Conservation (phyloP, 2,329 filamentous ascomycete genomes). For the Fusarium sp. region DNA sequence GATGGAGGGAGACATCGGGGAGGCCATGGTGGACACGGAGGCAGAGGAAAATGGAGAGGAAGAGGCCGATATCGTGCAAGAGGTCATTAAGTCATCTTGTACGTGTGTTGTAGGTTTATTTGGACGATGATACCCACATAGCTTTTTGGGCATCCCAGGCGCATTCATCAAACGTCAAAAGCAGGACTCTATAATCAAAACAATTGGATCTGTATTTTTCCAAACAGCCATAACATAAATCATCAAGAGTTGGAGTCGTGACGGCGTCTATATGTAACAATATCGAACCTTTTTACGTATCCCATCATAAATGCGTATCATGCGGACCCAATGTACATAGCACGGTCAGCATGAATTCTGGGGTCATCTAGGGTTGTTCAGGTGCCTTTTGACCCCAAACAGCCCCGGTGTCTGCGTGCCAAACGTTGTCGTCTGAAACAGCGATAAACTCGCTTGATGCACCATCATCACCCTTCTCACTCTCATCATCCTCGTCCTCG, state of each 20-base stretch:
- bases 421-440: conserved; percentile 58
- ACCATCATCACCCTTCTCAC: conserved; percentile 43
- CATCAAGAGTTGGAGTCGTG: conserved; percentile 46
- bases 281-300: conserved; percentile 41
- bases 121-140: conserved; percentile 31
- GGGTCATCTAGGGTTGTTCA: conserved; percentile 34
- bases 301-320: conserved; percentile 40
- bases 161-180: not conserved
- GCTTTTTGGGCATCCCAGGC: not conserved
- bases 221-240: conserved; percentile 8
- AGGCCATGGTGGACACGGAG: conserved; percentile 42
- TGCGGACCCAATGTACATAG: conserved; percentile 26
- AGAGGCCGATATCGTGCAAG: conserved; percentile 53
- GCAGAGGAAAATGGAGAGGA: conserved; percentile 54
- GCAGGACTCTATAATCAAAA: not conserved
- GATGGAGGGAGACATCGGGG: conserved; percentile 50
- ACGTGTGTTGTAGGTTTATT: conserved; percentile 21
- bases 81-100: conserved; percentile 43
- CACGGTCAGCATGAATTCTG: conserved; percentile 26
- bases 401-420: conserved; percentile 56
- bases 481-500: conserved; percentile 52
- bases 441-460: conserved; percentile 61
- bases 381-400: conserved; percentile 55
- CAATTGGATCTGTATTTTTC: conserved; percentile 23
- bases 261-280: conserved; percentile 47